phyloP scores from a whole-genome alignment of 768 basidiomycete genomes.

The Kwoniella pini region DNA sequence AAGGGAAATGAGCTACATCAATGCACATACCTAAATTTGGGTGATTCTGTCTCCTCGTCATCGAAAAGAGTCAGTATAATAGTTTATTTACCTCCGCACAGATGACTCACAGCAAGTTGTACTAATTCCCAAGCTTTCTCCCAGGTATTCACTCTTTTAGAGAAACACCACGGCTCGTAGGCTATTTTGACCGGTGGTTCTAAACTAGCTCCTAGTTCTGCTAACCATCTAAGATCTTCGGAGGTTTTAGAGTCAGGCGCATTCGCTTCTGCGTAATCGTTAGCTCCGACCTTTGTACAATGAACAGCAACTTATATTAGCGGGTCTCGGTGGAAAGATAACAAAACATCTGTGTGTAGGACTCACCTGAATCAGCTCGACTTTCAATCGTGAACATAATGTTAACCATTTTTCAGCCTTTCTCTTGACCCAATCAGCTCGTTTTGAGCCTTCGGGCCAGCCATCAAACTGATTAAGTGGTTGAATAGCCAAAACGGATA shows the following conservation, averaged over 20 bases:
- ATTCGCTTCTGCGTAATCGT: conserved; percentile 20
- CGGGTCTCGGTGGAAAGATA: too few species aligned
- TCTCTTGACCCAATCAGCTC: conserved; percentile 22
- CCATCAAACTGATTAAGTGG: conserved; percentile 46
- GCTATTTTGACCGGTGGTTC: conserved; percentile 34
- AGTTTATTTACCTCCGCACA: background rate
- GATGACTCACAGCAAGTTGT: conserved; percentile 2
- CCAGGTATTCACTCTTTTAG: conserved; percentile 29
- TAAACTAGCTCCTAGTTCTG: conserved; percentile 28
- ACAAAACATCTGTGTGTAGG: background rate
- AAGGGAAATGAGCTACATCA: conserved; percentile 41
- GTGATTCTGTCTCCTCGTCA: conserved; percentile 28
- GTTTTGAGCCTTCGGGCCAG: conserved; percentile 25
- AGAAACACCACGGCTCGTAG: conserved; percentile 43
- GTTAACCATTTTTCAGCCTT: conserved; percentile 39
- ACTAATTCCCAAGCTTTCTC: conserved; percentile 37
- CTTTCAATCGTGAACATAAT: conserved; percentile 34
- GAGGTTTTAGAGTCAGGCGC: conserved; percentile 16
- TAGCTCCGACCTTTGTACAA: conserved; percentile 22
- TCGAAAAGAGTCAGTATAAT: too few species aligned
- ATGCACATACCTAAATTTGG: conserved; percentile 41
- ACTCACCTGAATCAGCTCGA: conserved; percentile 36
- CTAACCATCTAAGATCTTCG: conserved; percentile 31
- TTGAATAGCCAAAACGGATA: conserved; percentile 36
- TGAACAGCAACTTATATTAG: background rate